Evolutionary conservation across 495 filamentous ascomycete genomes (phyloP).

Genomic region (Neurospora cerealis): DNA sequence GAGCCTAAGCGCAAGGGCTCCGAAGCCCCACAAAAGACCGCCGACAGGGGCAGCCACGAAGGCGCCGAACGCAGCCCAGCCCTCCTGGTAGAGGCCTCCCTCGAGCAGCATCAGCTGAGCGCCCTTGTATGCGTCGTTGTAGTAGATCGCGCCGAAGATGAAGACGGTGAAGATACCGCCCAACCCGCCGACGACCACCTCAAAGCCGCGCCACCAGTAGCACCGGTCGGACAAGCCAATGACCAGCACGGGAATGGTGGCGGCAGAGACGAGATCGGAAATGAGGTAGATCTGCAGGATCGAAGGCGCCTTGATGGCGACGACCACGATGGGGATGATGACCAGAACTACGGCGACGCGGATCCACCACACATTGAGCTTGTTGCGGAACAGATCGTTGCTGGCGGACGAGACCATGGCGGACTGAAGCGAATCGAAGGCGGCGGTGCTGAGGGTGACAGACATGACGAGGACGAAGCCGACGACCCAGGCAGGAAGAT

Average conservation of each 20-base stretch:
- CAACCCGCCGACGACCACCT: constrained; percentile 60
- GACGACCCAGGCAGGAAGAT: constrained; percentile 63
- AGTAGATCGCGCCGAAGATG: constrained; percentile 63
- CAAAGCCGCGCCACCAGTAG: constrained; percentile 68
- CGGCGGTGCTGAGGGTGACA: constrained; percentile 58
- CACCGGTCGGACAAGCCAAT: constrained; percentile 50
- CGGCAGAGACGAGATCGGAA: constrained; percentile 60
- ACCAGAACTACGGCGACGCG: constrained; percentile 52
- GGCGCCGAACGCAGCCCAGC: constrained; percentile 71
- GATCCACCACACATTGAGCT: constrained; percentile 58
- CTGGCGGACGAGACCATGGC: constrained; percentile 67
- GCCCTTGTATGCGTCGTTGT: constrained; percentile 50
- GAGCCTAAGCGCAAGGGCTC: constrained; percentile 46
- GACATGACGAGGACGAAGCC: constrained; percentile 70
- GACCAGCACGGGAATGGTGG: constrained; percentile 57
- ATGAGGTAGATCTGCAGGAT: constrained; percentile 72
- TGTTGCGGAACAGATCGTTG: constrained; percentile 72
- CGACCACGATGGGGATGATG: constrained; percentile 58
- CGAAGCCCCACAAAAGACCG: constrained; percentile 57
- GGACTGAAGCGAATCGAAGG: constrained; percentile 65
- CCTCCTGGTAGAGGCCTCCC: constrained; percentile 55
- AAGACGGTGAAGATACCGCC: constrained; percentile 67
- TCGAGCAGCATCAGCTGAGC: constrained; percentile 59
- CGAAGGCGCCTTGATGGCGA: constrained; percentile 59
- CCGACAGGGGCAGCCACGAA: constrained; percentile 68